Conservation (phyloP, 2,329 filamentous ascomycete genomes). For the Pestalotiopsis sp. region DNA sequence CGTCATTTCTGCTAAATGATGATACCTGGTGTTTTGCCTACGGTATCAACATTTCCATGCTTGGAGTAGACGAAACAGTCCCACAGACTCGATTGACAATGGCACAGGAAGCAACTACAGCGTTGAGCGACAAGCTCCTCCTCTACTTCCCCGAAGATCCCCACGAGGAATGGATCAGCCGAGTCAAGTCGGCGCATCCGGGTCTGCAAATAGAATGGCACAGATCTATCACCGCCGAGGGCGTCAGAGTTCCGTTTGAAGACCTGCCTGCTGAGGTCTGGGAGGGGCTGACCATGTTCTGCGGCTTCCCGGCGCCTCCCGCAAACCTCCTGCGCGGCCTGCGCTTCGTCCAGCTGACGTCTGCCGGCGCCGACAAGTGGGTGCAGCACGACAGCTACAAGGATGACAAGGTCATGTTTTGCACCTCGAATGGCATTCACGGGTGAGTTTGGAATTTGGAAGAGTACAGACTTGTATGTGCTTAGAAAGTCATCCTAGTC, state of each 20-base stretch:
- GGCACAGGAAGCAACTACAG: neutral
- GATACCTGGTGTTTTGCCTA: neutral
- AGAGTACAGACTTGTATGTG: neutral
- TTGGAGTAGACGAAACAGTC: neutral
- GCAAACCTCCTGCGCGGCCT: slow-evolving; percentile 35
- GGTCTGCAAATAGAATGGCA: slow-evolving; percentile 40
- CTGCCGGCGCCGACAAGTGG: slow-evolving; percentile 48
- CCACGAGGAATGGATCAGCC: slow-evolving; percentile 35
- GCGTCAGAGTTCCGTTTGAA: slow-evolving; percentile 22
- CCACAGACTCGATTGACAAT: neutral
- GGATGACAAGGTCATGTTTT: slow-evolving; percentile 53
- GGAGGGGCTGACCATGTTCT: slow-evolving; percentile 44
- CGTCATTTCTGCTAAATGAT: neutral
- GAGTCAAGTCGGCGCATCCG: slow-evolving; percentile 35
- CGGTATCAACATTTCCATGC: neutral
- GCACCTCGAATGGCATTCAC: slow-evolving; percentile 60
- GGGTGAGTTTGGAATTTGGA: slow-evolving; percentile 39
- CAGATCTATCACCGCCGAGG: slow-evolving; percentile 19
- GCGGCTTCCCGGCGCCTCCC: slow-evolving; percentile 33
- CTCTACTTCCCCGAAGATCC: slow-evolving; percentile 36
- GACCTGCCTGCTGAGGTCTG: slow-evolving; percentile 34
- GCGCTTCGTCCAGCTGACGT: slow-evolving; percentile 47
- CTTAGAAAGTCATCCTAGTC: slow-evolving; percentile 34
- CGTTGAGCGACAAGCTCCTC: slow-evolving; percentile 42
- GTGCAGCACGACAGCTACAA: slow-evolving; percentile 38